Evolutionary conservation across 805 yeast genomes (phyloP), one percentile per base, ranked within the genome.

Genomic region (Ascoidea tarda): DNA sequence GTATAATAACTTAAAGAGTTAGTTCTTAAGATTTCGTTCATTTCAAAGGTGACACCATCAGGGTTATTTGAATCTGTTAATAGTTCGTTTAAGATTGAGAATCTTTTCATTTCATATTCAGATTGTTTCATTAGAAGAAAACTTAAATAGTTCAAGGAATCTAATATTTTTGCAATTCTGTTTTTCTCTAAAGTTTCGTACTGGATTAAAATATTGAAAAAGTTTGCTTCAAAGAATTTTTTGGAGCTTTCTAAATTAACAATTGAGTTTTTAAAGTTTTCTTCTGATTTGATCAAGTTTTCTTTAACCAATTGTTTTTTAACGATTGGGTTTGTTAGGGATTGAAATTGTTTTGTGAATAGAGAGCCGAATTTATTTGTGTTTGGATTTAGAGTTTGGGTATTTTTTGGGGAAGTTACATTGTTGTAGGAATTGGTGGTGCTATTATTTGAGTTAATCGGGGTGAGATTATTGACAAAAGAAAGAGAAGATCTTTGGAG

Each of bases 61-160:
- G n/a, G 47, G 21, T 54, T 51, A 46, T 56, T 56, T 6, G 55
- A 54, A 32, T 52, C 47, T 6, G 53, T 33, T 12, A 56, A 51
- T 28, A 54, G 6, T 2, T 33, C 31, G 46, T 56, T 54, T 32
- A 56, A 49, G 46, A 38, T 52, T 3, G 47, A 44, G 45, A 51
- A 54, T 38, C 54, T 56, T 47, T 56, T 54, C n/a, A n/a, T 33
- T 48, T 56, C 58, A 46, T 52, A 56, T 49, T 56, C 57, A 10
- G 58, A 52, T 28, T 56, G 57, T 16, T 54, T 56, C 58, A 56
- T 56, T 47, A 56, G 42, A 12, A 56, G 47, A 50, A 54, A 56
- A 12, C 52, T 50, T 47, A 56, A 51, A 51, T 56, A 56, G 42
- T 56, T 56, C 46, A 56, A 52, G 6, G 54, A 52, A 38, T 54